phyloP scores from a whole-genome alignment of 176 grass and related monocot genomes.

The Phoenix roebelenii region DNA sequence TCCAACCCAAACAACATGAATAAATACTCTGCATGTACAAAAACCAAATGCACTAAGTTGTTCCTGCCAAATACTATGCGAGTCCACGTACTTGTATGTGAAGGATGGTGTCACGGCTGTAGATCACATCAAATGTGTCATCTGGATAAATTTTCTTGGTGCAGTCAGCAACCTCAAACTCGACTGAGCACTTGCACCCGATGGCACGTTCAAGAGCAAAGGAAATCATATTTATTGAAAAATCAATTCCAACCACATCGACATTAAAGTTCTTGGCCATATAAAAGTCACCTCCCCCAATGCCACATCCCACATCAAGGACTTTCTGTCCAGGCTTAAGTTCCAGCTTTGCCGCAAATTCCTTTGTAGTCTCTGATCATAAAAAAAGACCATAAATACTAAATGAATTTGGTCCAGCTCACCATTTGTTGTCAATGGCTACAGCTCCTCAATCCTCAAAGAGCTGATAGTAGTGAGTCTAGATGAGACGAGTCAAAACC shows the following conservation, averaged over 20 bases:
- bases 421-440: too few species aligned
- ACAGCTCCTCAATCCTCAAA: too few species aligned
- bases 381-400: background rate
- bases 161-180: slow-evolving; percentile 95
- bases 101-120: slow-evolving; percentile 97
- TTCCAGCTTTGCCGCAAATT: slow-evolving; percentile 76
- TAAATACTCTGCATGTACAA: too few species aligned
- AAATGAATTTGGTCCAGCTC: too few species aligned
- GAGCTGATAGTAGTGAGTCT: too few species aligned
- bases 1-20: too few species aligned
- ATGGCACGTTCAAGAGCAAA: slow-evolving; percentile 93
- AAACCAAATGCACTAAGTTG: too few species aligned
- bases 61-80: background rate
- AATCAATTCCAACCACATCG: slow-evolving; percentile 92
- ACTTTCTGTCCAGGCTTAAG: slow-evolving; percentile 87
- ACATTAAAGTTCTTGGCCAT: slow-evolving; percentile 87
- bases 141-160: slow-evolving; percentile 79
- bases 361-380: slow-evolving; percentile 79
- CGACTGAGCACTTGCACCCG: slow-evolving; percentile 69
- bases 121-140: slow-evolving; percentile 75
- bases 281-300: slow-evolving; percentile 91
- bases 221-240: slow-evolving; percentile 96
- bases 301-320: slow-evolving; percentile 91
- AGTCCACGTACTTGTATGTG: slow-evolving; percentile 65
- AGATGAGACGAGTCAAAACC: too few species aligned